phyloP scores from a whole-genome alignment of 2,329 filamentous ascomycete genomes.

The Cladosporium sp. region DNA sequence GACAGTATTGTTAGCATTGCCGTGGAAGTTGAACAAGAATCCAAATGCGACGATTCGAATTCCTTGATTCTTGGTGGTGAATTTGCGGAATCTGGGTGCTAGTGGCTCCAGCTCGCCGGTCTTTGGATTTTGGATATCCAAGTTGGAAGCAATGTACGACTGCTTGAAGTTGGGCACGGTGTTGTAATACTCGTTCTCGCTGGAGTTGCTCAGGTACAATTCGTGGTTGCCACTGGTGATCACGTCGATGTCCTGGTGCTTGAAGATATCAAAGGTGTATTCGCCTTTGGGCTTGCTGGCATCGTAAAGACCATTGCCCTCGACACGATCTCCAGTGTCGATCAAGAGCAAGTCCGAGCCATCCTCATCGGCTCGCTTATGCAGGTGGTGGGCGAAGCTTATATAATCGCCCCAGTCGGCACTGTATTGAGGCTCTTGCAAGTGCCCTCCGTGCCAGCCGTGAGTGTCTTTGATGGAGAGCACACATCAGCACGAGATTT shows the following conservation, averaged over 20 bases:
- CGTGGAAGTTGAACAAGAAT: slow-evolving; percentile 90
- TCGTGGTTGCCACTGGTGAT: slow-evolving; percentile 93
- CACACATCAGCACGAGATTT: neutral
- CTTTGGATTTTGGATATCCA: slow-evolving; percentile 78
- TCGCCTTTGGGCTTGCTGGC: slow-evolving; percentile 82
- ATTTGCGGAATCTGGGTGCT: slow-evolving; percentile 80
- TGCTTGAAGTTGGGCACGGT: slow-evolving; percentile 82
- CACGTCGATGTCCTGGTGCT: slow-evolving; percentile 78
- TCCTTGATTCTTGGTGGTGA: slow-evolving; percentile 86
- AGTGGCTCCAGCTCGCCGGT: slow-evolving; percentile 72
- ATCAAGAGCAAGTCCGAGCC: slow-evolving; percentile 87
- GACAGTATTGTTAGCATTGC: slow-evolving; percentile 86
- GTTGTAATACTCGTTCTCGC: slow-evolving; percentile 72
- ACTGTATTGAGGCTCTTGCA: slow-evolving; percentile 89
- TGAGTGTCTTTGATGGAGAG: slow-evolving; percentile 63
- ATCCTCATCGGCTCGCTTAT: slow-evolving; percentile 70
- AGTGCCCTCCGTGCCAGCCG: slow-evolving; percentile 91
- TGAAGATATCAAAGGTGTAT: slow-evolving; percentile 85
- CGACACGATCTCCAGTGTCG: slow-evolving; percentile 90
- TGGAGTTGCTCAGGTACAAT: slow-evolving; percentile 78
- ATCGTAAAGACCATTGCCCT: slow-evolving; percentile 94
- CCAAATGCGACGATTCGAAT: slow-evolving; percentile 85
- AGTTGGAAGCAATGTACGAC: slow-evolving; percentile 84
- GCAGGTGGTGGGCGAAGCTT: slow-evolving; percentile 84
- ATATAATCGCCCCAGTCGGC: slow-evolving; percentile 98